These are phyloP conservation scores for Backusella tarrabulga DNA, from an alignment of 192 early-diverging fungal genomes.

Conservation along the genomic window DNA sequence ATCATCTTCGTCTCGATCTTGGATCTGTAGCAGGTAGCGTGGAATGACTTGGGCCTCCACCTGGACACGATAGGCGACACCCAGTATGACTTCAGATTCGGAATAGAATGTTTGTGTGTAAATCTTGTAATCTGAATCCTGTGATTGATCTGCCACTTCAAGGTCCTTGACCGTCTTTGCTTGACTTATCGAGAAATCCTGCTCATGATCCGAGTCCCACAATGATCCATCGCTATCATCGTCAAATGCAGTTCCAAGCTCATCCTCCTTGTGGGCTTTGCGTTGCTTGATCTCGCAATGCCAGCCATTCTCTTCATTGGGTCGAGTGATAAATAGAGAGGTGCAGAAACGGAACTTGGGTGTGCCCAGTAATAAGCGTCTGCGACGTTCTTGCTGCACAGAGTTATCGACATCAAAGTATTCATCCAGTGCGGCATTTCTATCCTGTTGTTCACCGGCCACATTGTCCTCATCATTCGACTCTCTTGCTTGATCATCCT, in stretches of 20 bases:
- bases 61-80: slow-evolving; percentile 21
- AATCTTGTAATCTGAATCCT: neutral
- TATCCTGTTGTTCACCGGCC: neutral
- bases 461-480: neutral
- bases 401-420: slow-evolving; percentile 37
- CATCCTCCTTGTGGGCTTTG: neutral
- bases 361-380: slow-evolving; percentile 21
- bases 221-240: slow-evolving; percentile 4
- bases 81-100: slow-evolving; percentile 18
- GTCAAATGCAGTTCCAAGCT: neutral
- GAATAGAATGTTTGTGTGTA: slow-evolving; percentile 26
- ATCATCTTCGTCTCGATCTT: neutral
- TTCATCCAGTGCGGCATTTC: slow-evolving; percentile 26
- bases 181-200: neutral
- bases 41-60: slow-evolving; percentile 27
- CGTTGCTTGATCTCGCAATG: neutral
- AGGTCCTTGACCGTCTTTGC: neutral
- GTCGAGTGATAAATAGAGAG: slow-evolving; percentile 12
- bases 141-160: neutral
- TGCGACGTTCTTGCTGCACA: slow-evolving; percentile 13
- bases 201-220: neutral
- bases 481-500: neutral
- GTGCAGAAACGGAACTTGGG: slow-evolving; percentile 25
- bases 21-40: neutral
- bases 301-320: slow-evolving; percentile 16